These are phyloP conservation scores for Eucalyptus urophylla DNA, from an alignment of 345 rosid species.

Conservation along the genomic window DNA sequence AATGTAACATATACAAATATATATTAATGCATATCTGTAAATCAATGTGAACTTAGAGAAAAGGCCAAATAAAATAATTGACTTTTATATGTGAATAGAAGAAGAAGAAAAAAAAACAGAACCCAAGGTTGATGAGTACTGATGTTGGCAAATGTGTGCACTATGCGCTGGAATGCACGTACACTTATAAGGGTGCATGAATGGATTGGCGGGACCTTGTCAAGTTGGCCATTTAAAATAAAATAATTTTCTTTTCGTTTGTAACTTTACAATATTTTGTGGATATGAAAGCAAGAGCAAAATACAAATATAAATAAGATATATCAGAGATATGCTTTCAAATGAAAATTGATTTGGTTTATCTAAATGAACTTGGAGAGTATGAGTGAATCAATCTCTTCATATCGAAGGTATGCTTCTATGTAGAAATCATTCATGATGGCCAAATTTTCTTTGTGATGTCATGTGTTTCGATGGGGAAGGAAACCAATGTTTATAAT, in stretches of 20 bases:
- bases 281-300: neutral
- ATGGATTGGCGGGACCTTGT: neutral
- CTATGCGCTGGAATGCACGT: neutral
- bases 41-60: neutral
- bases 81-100: neutral
- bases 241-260: neutral
- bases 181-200: neutral
- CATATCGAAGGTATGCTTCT: neutral
- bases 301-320: neutral
- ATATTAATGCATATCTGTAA: neutral
- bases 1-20: neutral
- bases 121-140: neutral
- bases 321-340: rapidly evolving
- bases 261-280: neutral
- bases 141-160: neutral
- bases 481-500: neutral
- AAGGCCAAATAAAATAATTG: neutral
- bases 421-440: neutral
- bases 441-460: neutral
- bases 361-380: neutral
- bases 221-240: neutral
- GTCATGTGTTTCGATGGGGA: neutral
- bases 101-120: neutral
- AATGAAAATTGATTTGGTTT: neutral
- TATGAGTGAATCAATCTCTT: neutral